phyloP scores from a whole-genome alignment of 2,329 filamentous ascomycete species.

The Ilyonectria mors-panacis region DNA sequence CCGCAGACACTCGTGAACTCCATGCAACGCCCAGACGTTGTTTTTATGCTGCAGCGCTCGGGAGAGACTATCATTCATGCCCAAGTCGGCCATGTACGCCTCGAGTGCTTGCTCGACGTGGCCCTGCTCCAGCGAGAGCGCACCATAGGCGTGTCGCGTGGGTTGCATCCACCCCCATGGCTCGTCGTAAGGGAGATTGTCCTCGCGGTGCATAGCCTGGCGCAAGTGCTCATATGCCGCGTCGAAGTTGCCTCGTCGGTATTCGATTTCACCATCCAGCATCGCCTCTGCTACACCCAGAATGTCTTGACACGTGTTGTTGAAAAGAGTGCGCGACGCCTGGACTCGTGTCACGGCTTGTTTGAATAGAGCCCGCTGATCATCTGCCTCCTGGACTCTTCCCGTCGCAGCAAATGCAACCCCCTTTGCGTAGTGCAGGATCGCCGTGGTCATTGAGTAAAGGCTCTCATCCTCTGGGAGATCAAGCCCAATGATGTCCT shows the following conservation, averaged over 20 bases:
- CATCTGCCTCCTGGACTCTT: slow-evolving; percentile 67
- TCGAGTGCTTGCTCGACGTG: slow-evolving; percentile 67
- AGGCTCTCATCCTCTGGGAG: slow-evolving; percentile 72
- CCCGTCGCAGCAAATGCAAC: slow-evolving; percentile 75
- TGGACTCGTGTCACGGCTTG: slow-evolving; percentile 68
- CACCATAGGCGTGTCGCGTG: slow-evolving; percentile 78
- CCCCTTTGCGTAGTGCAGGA: slow-evolving; percentile 78
- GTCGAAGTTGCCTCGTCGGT: slow-evolving; percentile 72
- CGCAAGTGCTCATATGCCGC: slow-evolving; percentile 72
- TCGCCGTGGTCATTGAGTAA: slow-evolving; percentile 79
- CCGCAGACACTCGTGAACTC: slow-evolving; percentile 78
- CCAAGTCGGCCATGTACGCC: slow-evolving; percentile 75
- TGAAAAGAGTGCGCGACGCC: slow-evolving; percentile 67
- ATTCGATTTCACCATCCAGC: slow-evolving; percentile 81
- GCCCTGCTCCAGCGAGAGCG: slow-evolving; percentile 77
- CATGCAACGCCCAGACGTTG: slow-evolving; percentile 83
- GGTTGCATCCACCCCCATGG: slow-evolving; percentile 88
- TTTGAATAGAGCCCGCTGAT: slow-evolving; percentile 66
- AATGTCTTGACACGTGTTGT: slow-evolving; percentile 65
- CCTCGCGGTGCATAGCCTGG: slow-evolving; percentile 71
- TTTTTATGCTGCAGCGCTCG: slow-evolving; percentile 77
- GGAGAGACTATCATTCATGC: slow-evolving; percentile 71
- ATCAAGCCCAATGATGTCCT: slow-evolving; percentile 71
- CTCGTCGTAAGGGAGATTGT: slow-evolving; percentile 77
- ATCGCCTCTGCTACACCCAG: slow-evolving; percentile 74